Evolutionary conservation across 1,284 basidiomycete genomes (phyloP).

Genomic region (Schizopora paradoxa): DNA sequence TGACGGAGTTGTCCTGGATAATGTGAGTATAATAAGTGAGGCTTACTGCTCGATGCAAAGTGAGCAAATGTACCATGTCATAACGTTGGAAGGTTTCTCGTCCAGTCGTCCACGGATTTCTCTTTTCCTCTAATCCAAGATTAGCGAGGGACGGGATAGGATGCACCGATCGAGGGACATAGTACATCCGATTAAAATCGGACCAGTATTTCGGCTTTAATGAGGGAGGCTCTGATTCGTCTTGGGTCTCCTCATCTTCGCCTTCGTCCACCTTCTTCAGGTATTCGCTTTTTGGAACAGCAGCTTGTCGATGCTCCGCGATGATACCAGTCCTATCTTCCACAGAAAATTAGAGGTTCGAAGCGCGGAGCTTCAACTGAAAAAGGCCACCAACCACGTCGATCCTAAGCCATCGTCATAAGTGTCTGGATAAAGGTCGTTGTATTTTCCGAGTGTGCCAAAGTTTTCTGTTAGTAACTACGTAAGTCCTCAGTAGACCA

Average conservation of each 20-base stretch:
- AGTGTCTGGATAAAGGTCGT: constrained; percentile 34
- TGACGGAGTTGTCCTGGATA: constrained; percentile 46
- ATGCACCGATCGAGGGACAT: constrained; percentile 59
- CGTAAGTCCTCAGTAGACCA: constrained; percentile 9
- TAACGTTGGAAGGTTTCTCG: constrained; percentile 46
- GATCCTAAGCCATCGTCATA: constrained; percentile 32
- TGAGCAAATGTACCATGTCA: constrained; percentile 44
- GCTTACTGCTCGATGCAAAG: background rate
- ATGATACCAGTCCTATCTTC: constrained; percentile 45
- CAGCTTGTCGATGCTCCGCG: constrained; percentile 47
- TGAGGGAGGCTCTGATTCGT: constrained; percentile 19
- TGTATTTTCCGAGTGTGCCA: constrained; percentile 45
- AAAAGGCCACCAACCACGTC: background rate
- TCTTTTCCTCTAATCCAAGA: constrained; percentile 48
- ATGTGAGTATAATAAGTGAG: background rate
- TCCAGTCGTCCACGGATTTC: constrained; percentile 53
- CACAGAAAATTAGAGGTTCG: constrained; percentile 4
- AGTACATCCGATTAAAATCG: constrained; percentile 68
- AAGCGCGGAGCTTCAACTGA: constrained; percentile 1
- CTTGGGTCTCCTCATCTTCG: constrained; percentile 27
- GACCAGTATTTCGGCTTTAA: constrained; percentile 58
- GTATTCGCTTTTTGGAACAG: constrained; percentile 49
- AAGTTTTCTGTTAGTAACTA: constrained; percentile 48
- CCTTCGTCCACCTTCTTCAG: constrained; percentile 41
- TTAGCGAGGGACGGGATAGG: constrained; percentile 49